Evolutionary conservation across 257 asterid genomes (phyloP), one percentile per base, ranked within the genome.

Genomic region (Hygrophila difformis): DNA sequence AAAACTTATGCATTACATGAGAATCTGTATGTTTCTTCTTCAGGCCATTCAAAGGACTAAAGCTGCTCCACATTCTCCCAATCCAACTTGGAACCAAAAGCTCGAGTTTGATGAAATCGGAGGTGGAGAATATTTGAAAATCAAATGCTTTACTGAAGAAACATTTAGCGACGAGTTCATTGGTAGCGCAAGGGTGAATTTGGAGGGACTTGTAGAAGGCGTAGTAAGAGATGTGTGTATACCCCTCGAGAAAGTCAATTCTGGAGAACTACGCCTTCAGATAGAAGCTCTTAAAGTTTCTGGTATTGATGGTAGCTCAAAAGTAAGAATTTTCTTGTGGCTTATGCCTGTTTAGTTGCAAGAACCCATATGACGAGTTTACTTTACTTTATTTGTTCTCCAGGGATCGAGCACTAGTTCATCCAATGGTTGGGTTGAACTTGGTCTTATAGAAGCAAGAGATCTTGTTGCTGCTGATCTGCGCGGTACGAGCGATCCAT

Each of bases 401-500:
- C 72, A 82, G 96, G 87, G 85, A 40, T 72, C 81, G 18, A 64
- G 64, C 16, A 28, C 70, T 23, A 51, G 56, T 69, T 56, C 63
- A 4, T 40, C 69, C 46, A 72, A 71, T 47, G 95, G 94, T 48
- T 87, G 84, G 99, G 54, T 91, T 11, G 99, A 91, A 58, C 75
- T 91, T 11, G 94, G 77, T 59, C 72, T 91, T 33, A 78, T 91
- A 18, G 99, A 87, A 64, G 99, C 83, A 38, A 78, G 76, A 71
- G 99, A 91, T 65, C 97, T 91, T 34, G 47, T 91, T 56, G 99
- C 85, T 49, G 99, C 99, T 61, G 99, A 91, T 78, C 66, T 83
- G 36, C 73, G 97, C 72, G 99, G 99, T 44, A 91, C 95, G 5
- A 91, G 99, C 49, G 99, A 91, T 70, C 99, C 99, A 39, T 91